Evolutionary conservation across 768 basidiomycete genomes (phyloP).

Genomic region (Galerina marginata): DNA sequence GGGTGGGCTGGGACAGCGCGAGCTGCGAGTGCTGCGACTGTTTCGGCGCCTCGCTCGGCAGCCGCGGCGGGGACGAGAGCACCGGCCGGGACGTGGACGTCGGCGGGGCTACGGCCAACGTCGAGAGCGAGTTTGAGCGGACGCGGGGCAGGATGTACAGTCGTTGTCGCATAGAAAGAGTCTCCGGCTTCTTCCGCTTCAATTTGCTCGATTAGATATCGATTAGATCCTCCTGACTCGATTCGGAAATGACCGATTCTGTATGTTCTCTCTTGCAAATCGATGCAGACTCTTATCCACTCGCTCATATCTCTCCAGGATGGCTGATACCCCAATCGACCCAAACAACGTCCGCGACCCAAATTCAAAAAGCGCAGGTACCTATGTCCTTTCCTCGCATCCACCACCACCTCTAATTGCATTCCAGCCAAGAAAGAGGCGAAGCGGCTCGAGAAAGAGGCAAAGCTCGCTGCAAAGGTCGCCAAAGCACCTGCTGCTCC

Average conservation of each 20-base stretch:
- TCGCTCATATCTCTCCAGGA: slow-evolving; percentile 13
- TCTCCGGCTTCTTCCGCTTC: background rate
- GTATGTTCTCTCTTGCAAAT: slow-evolving; percentile 21
- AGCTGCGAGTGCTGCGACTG: slow-evolving; percentile 32
- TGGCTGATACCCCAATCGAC: slow-evolving; percentile 22
- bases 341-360: slow-evolving; percentile 36
- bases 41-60: slow-evolving; percentile 25
- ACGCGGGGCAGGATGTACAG: slow-evolving; percentile 23
- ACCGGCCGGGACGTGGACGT: slow-evolving; percentile 23
- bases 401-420: background rate
- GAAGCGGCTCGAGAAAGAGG: slow-evolving; percentile 79
- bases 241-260: slow-evolving; percentile 9
- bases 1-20: slow-evolving; percentile 25
- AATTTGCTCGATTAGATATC: slow-evolving; percentile 10
- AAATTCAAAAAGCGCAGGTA: slow-evolving; percentile 50
- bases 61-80: slow-evolving; percentile 17
- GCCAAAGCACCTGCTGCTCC: slow-evolving; percentile 51
- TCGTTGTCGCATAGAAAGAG: slow-evolving; percentile 19
- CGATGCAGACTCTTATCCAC: slow-evolving; percentile 19
- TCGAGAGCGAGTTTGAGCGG: slow-evolving; percentile 26
- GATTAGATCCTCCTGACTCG: slow-evolving; percentile 10
- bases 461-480: slow-evolving; percentile 75
- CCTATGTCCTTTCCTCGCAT: background rate
- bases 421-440: slow-evolving; percentile 82
- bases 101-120: slow-evolving; percentile 23